Base-by-base conservation (phyloP, 78 protist species). In the Dictyostelium purpureum region DNA sequence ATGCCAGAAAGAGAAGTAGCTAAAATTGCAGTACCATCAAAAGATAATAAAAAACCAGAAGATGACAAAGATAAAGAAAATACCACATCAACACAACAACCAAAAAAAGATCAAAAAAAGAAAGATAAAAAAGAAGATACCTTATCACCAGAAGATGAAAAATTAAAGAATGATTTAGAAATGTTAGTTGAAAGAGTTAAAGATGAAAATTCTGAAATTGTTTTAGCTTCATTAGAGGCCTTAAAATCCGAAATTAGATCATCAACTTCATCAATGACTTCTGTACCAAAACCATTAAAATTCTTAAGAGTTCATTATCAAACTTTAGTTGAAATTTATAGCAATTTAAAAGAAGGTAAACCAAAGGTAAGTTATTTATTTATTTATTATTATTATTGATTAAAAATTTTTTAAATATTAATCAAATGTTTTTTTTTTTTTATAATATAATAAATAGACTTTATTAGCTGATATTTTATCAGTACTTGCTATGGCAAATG, bases 281-380 rank as follows among this genome's bases (percentile, higher is more conserved):
- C 98, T 9, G 99, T 98, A 10, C 99, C 99, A 61, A 98, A 98
- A 94, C 99, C 99, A 11, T 96, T 99, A 94, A 99, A 99, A 94
- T 99, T 98, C 78, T 59, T 98, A 26, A 88, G 97, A 11, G 87
- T 95, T 21, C 99, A 97, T 93, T 98, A 93, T 76, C 38, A 12
- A 12, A 33, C 77, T 2, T 77, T 98, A 21, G 85, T 73, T 5
- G 94, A 45, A 2, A 16, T 42, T 18, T 87, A 57, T 79, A 87
- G 18, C 24, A 71, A 0, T 26, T 21, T 63, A 21, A 2, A 81
- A 42, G 45, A 77, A 24, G 63, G 71, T 1, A 77, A 4, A 35
- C 7, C 38, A 52, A 95, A 95, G 90, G 95, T 93, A 35, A 69
- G 52, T 65, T 11, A 19, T 24, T 35, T 19, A n/a, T 10, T 35